Evolutionary conservation across 176 grass and related monocot species (phyloP), one percentile per base, ranked within the genome.

Genomic region (Eleusine indica): DNA sequence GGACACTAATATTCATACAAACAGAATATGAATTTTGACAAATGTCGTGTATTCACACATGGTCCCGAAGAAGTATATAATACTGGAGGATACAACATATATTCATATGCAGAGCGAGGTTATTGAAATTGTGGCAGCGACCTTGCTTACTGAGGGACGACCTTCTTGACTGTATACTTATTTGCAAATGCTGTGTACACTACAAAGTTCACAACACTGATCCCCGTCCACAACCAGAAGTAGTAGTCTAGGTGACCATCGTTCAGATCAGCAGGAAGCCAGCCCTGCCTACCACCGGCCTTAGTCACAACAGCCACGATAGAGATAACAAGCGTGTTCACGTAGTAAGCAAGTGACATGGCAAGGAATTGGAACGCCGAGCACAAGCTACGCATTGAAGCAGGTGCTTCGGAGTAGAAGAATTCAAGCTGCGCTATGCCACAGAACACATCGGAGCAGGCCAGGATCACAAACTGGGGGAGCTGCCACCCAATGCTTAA

Each of bases 191-290:
- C 83, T 7, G 93, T 49, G 79, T 92, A 97, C 21, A 91, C 83
- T 1, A 70, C 61, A 44, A 91, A 92, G 87, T 97, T 97, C 10
- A 86, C 3, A 1, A 65, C 80, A 43, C 86, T 90, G 35, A 97
- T 92, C 22, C 62, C 86, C 0, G 86, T 64, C 90, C 90, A 91
- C 56, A 94, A 54, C 88, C 89, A 91, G 40, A 97, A 94, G 78
- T 93, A 94, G 67, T 90, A 94, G 86, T 98, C 87, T 1, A 98
- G 84, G 79, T 97, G 95, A 3, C 95, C 95, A 11, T 87, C 54
- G 44, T 98, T 93, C 42, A 94, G 78, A 68, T 94, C 69, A 54
- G 85, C 70, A 16, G 90, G 92, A 22, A 97, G 87, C 95, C 95
- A 97, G 6, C 92, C 92, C 37, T 62, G 46, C 22, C 83, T 19